Conservation (phyloP, 805 yeast genomes). For the Kuraishia piskuri region DNA sequence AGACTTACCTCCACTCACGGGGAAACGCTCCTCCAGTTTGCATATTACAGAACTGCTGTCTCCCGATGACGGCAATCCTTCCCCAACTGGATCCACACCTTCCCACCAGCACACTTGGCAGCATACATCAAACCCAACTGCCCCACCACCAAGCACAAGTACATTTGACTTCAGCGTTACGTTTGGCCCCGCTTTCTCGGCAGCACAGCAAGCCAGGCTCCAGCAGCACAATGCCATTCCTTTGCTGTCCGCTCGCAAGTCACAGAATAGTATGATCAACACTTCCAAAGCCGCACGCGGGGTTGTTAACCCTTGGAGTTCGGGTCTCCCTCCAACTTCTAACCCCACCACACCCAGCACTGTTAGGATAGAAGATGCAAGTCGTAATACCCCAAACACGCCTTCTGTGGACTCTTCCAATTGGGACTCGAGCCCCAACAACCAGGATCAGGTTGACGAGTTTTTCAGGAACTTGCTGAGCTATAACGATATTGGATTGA, state of each 20-base stretch:
- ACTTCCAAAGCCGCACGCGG: neutral
- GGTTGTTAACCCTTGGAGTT: neutral
- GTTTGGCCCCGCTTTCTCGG: neutral
- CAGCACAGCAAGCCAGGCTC: neutral
- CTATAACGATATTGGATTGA: neutral
- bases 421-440: neutral
- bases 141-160: neutral
- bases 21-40: neutral
- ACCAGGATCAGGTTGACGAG: neutral
- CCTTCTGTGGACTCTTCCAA: neutral
- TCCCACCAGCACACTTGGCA: neutral
- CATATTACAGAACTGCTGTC: conserved; percentile 1
- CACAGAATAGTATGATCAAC: neutral
- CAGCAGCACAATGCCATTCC: neutral
- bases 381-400: neutral
- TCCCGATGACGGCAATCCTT: neutral
- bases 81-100: neutral
- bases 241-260: neutral
- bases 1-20: neutral
- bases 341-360: neutral
- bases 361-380: neutral
- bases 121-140: neutral
- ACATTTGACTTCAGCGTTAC: neutral
- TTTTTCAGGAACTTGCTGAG: neutral
- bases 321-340: neutral